Evolutionary conservation across 768 basidiomycete genomes (phyloP).

Genomic region (Lentinula boryana): DNA sequence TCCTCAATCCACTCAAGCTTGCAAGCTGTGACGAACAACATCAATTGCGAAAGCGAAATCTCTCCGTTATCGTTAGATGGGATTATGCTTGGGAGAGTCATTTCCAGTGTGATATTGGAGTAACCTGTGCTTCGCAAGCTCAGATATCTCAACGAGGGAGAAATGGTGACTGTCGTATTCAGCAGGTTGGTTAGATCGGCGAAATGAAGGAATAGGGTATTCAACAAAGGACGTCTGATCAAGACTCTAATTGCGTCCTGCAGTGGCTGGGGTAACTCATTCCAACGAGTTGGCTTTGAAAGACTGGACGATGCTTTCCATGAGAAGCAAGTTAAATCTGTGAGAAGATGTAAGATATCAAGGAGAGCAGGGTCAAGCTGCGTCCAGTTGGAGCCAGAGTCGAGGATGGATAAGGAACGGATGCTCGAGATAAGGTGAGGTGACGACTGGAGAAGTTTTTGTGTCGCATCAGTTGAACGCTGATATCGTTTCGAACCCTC

Average conservation of each 20-base stretch:
- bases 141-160: neutral
- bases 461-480: neutral
- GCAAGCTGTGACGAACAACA: slow-evolving; percentile 1
- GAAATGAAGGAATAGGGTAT: neutral
- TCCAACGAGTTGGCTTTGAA: neutral
- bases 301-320: neutral
- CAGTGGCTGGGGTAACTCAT: neutral
- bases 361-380: neutral
- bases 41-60: neutral
- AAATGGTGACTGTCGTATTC: neutral
- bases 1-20: slow-evolving; percentile 6
- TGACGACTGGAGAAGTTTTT: neutral
- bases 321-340: neutral
- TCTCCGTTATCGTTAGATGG: neutral
- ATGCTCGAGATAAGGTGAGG: slow-evolving; percentile 2
- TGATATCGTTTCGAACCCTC: neutral
- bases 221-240: neutral
- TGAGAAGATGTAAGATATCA: neutral
- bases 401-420: slow-evolving; percentile 2
- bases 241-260: neutral
- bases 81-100: neutral
- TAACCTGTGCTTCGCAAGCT: neutral
- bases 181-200: neutral
- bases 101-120: neutral
- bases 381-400: neutral